phyloP scores from a whole-genome alignment of 352 stramenopile genomes.

The Phytopythium chamaehyphon region DNA sequence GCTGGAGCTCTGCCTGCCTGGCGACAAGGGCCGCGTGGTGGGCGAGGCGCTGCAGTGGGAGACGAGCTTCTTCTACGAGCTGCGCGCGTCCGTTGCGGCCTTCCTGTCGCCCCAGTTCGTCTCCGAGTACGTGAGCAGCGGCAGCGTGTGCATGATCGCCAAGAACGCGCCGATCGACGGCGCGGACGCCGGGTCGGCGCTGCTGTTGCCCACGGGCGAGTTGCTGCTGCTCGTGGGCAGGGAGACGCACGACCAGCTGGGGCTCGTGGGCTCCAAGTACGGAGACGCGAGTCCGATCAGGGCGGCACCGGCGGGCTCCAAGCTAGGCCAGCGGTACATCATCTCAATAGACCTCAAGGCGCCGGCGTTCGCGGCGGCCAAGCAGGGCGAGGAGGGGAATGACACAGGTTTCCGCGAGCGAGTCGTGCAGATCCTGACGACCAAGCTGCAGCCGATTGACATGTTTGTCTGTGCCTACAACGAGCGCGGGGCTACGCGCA shows the following conservation, averaged over 20 bases:
- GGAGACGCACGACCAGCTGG: conserved; percentile 67
- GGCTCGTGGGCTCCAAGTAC: conserved; percentile 64
- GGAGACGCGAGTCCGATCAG: conserved; percentile 24
- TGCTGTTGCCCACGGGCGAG: conserved; percentile 61
- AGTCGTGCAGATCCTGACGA: conserved; percentile 38
- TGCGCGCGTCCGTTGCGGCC: conserved; percentile 42
- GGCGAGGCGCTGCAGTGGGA: conserved; percentile 67
- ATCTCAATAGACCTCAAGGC: conserved; percentile 58
- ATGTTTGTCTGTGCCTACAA: conserved; percentile 81
- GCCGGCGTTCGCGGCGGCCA: conserved; percentile 24
- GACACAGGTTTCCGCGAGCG: conserved; percentile 21
- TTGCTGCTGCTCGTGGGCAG: conserved; percentile 64
- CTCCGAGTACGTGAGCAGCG: conserved; percentile 46
- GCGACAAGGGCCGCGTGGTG: conserved; percentile 17
- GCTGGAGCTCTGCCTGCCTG: conserved; percentile 59
- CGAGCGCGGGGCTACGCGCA: conserved; percentile 47
- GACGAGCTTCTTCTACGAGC: conserved; percentile 80
- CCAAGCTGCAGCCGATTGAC: conserved; percentile 47
- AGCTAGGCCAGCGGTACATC: conserved; percentile 48
- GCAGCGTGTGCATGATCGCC: conserved; percentile 61
- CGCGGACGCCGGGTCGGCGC: conserved; percentile 38
- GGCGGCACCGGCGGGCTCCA: background rate
- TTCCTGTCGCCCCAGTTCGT: conserved; percentile 63
- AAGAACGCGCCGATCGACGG: conserved; percentile 74
- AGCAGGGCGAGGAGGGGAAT: conserved; percentile 2